These are phyloP conservation scores for Geotrichum europaeum DNA, from an alignment of 1,139 yeast species.

Conservation along the genomic window DNA sequence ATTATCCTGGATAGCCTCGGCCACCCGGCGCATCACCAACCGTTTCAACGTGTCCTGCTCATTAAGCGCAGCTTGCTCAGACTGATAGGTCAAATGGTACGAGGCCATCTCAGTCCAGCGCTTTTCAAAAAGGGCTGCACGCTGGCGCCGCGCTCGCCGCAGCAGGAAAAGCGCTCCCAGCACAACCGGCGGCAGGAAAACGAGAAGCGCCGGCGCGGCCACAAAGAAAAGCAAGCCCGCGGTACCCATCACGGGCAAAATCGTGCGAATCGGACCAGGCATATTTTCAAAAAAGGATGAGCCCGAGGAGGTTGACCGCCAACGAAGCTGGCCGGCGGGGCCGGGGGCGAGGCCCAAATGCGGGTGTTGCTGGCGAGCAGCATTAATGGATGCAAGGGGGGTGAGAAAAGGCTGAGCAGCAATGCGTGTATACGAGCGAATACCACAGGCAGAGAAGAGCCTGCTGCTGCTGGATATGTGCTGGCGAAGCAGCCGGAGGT, in stretches of 20 bases:
- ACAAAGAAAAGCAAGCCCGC: conserved; percentile 21
- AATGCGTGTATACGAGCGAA: too few relatives aligned
- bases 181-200: conserved; percentile 24
- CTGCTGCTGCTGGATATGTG: neutral
- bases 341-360: neutral
- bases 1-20: conserved; percentile 24
- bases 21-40: conserved; percentile 23
- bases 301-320: neutral
- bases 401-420: too few relatives aligned
- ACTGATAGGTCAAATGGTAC: conserved; percentile 24
- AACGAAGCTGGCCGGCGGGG: neutral
- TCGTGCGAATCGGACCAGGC: conserved; percentile 14
- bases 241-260: conserved; percentile 15
- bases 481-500: neutral
- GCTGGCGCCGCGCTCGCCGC: conserved; percentile 19
- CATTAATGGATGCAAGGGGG: neutral
- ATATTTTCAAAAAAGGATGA: conserved; percentile 7
- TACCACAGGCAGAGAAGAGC: neutral
- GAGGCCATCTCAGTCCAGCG: conserved; percentile 29
- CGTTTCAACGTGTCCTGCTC: conserved; percentile 18
- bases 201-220: conserved; percentile 24
- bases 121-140: conserved; percentile 23
- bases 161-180: conserved; percentile 25
- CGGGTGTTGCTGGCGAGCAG: neutral
- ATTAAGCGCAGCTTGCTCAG: conserved; percentile 18